Evolutionary conservation across 139 green algal species (phyloP), one percentile per base, ranked within the genome.

Genomic region (Ostreobium quekettii): DNA sequence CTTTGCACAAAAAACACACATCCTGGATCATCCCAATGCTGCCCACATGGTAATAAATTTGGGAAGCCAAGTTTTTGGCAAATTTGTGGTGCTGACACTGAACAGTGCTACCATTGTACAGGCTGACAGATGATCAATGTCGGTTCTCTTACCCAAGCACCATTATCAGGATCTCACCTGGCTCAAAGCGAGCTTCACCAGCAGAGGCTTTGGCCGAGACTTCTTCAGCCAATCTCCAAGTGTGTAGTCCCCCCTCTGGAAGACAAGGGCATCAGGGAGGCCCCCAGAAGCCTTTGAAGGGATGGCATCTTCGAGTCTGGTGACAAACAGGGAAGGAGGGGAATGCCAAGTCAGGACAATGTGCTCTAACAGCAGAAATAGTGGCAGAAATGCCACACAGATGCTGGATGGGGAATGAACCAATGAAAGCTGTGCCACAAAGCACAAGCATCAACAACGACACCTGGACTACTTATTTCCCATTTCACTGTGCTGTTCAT

Each of bases 171-270:
- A 19, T 53, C 19, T 53, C 42, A 53, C 42, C 53, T 62, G 53
- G 33, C 33, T 11, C 11, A 62, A n/a, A 11, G 53, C 53, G 7
- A 62, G n/a, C 33, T 62, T 62, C 53, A 36, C n/a, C 7, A 26
- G 33, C 15, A 62, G n/a, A 29, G 53, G n/a, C 19, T n/a, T 62
- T 7, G 53, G 53, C 33, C 53, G 53, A 32, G 53, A 35, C n/a
- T 62, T 62, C 19, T 7, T 7, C 11, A 62, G n/a, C 15, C 15
- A 62, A 11, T 62, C 53, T 35, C 7, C 15, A 24, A 62, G 15
- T 11, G 53, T 62, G 53, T 62, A 62, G 33, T 62, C n/a, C n/a
- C 53, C 53, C 15, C n/a, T 11, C n/a, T 62, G n/a, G 19, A 62
- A 62, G 11, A 62, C 53, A 36, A 62, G 15, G 7, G 53, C 53